phyloP scores from a whole-genome alignment of 2,329 filamentous ascomycete genomes.

The Apiospora rasikravindrae region DNA sequence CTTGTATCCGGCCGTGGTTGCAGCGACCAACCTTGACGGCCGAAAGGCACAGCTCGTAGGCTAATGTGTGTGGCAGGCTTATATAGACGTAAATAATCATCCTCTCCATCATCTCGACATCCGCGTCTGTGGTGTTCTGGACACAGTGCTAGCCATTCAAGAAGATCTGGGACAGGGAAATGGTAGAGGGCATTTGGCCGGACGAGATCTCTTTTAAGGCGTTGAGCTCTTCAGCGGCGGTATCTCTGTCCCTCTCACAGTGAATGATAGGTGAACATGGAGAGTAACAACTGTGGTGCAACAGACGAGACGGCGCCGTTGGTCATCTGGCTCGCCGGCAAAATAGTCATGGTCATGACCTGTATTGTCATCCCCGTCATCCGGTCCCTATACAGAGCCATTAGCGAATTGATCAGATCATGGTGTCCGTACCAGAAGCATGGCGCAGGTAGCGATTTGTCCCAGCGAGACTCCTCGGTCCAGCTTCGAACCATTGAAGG shows the following conservation, averaged over 20 bases:
- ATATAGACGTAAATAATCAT: slow-evolving; percentile 23
- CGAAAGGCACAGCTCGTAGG: not conserved
- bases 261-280: not conserved
- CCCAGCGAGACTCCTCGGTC: not conserved
- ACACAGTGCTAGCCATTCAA: slow-evolving; percentile 23
- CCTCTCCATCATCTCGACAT: slow-evolving; percentile 17
- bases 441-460: not conserved
- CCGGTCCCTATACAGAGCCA: not conserved
- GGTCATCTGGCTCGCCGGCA: not conserved
- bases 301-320: not conserved
- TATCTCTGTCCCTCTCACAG: not conserved
- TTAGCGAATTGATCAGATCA: not conserved
- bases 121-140: slow-evolving; percentile 22
- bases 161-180: slow-evolving; percentile 21
- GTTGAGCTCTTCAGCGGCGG: no score
- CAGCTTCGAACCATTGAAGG: not conserved
- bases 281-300: not conserved
- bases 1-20: not conserved
- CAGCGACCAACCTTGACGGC: not conserved
- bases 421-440: not conserved
- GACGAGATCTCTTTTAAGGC: no score
- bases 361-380: not conserved
- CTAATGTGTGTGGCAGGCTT: not conserved
- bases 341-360: not conserved
- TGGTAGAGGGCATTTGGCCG: slow-evolving; percentile 18